Percentiles rank a stretch among this genome's conserved stretches.
phyloP scores from a whole-genome alignment of 2,329 filamentous ascomycete species.

The Epichloe baconii region DNA sequence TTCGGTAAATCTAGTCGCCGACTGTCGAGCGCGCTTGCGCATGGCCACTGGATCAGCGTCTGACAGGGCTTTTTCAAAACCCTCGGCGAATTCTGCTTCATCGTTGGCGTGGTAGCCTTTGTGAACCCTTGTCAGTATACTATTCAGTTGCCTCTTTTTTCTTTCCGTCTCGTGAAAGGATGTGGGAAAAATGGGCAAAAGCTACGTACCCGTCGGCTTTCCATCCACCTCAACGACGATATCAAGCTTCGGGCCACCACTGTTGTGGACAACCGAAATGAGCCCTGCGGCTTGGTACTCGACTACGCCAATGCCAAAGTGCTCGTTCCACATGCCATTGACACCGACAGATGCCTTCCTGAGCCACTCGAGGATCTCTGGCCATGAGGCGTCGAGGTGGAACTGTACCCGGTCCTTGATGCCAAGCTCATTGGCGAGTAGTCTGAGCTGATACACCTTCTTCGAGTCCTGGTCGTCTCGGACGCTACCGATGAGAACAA shows the following conservation, averaged over 20 bases:
- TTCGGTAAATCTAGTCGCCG: slow-evolving; percentile 76
- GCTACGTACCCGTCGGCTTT: slow-evolving; percentile 53
- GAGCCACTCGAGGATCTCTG: slow-evolving; percentile 70
- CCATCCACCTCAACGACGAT: slow-evolving; percentile 78
- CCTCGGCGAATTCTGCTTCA: slow-evolving; percentile 63
- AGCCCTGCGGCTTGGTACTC: slow-evolving; percentile 95
- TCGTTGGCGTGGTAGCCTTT: slow-evolving; percentile 77
- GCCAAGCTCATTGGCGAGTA: slow-evolving; percentile 74
- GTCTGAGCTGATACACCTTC: slow-evolving; percentile 74
- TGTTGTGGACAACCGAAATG: slow-evolving; percentile 85
- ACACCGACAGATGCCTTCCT: slow-evolving; percentile 69
- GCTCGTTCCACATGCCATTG: slow-evolving; percentile 99
- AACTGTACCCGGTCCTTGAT: slow-evolving; percentile 80
- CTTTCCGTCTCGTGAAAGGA: background rate
- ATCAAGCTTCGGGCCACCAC: slow-evolving; percentile 82
- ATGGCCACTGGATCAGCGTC: slow-evolving; percentile 62
- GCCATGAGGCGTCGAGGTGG: slow-evolving; percentile 80
- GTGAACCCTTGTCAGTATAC: no score
- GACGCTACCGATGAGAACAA: slow-evolving; percentile 87
- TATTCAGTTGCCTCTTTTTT: background rate
- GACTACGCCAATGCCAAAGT: slow-evolving; percentile 96
- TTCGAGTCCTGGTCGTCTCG: slow-evolving; percentile 69
- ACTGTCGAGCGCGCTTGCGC: slow-evolving; percentile 60
- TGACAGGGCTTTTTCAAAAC: slow-evolving; percentile 63
- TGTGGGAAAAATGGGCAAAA: no score